Conservation (phyloP, 805 yeast genomes). For the Lipomyces kockii region DNA sequence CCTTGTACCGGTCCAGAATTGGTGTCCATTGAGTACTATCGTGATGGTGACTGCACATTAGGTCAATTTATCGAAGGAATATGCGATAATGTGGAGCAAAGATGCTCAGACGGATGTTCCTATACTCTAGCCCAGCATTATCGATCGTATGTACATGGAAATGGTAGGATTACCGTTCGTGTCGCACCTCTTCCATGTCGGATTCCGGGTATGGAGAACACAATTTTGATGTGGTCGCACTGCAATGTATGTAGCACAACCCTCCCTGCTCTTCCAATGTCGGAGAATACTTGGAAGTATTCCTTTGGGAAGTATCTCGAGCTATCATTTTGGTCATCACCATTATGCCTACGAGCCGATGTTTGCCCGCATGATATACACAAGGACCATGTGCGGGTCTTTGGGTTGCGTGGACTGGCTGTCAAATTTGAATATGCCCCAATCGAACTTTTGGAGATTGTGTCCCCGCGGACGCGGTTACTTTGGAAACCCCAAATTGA, state of each 20-base stretch:
- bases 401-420: conserved; percentile 77
- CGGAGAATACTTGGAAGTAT: conserved; percentile 83
- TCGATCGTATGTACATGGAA: conserved; percentile 85
- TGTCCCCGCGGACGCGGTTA: conserved; percentile 73
- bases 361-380: conserved; percentile 81
- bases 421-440: conserved; percentile 77
- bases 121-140: conserved; percentile 72
- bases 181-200: conserved; percentile 65
- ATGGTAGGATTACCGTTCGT: conserved; percentile 77
- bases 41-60: conserved; percentile 86
- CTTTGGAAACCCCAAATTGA: conserved; percentile 75
- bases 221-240: conserved; percentile 86
- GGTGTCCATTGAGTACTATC: conserved; percentile 82
- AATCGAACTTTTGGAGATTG: conserved; percentile 77
- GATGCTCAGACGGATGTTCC: conserved; percentile 84
- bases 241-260: conserved; percentile 78
- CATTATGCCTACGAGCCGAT: conserved; percentile 61
- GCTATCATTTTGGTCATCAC: conserved; percentile 74
- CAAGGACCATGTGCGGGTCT: conserved; percentile 79
- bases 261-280: conserved; percentile 80
- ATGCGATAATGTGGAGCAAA: conserved; percentile 64
- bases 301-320: conserved; percentile 95
- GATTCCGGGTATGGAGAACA: conserved; percentile 64
- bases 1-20: conserved; percentile 92
- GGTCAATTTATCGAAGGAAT: conserved; percentile 87